These are phyloP conservation scores for Salpingoeca rosetta DNA, from an alignment of 78 protist species.

Conservation along the genomic window DNA sequence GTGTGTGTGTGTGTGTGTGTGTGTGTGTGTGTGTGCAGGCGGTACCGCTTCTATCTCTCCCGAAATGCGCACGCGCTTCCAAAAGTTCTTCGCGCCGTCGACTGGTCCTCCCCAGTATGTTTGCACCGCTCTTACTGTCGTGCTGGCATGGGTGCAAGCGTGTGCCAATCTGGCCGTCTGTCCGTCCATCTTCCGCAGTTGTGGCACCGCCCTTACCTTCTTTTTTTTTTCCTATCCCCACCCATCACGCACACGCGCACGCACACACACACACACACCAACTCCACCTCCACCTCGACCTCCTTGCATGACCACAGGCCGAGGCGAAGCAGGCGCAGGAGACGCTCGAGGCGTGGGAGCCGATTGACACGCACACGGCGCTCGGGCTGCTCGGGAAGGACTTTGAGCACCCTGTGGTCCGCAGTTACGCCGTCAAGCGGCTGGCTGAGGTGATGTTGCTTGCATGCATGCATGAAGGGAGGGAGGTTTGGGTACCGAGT, in stretches of 20 bases:
- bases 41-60: constrained; percentile 56
- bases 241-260: no score
- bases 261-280: no score
- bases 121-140: no score
- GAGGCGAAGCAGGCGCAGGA: not conserved
- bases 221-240: no score
- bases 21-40: not conserved
- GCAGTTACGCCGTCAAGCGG: constrained; percentile 64
- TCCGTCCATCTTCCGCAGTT: not conserved
- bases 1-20: no score
- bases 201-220: not conserved
- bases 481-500: no score
- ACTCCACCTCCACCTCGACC: not conserved
- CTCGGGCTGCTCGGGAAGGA: constrained; percentile 64
- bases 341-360: constrained; percentile 44
- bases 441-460: constrained; percentile 16
- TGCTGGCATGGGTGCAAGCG: no score
- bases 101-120: constrained; percentile 60
- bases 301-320: not conserved
- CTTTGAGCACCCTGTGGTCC: constrained; percentile 44
- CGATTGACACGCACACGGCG: constrained; percentile 51
- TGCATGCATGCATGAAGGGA: no score
- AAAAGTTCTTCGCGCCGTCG: constrained; percentile 73
- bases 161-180: no score
- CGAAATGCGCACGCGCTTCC: constrained; percentile 59